Conservation (phyloP, 495 filamentous ascomycete genomes). For the Penicillium odoratum region DNA sequence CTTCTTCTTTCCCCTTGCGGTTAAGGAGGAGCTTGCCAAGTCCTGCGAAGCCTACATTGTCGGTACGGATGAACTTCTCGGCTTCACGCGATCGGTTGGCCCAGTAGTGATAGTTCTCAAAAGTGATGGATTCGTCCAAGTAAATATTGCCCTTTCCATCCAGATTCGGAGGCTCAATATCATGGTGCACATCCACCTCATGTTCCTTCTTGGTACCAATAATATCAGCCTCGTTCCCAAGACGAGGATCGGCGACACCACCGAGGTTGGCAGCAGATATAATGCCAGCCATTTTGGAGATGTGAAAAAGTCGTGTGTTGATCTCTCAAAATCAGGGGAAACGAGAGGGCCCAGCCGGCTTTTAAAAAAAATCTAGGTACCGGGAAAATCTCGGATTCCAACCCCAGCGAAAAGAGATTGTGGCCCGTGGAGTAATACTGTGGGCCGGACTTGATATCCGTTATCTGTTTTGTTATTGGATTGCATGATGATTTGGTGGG, state of each 20-base stretch:
- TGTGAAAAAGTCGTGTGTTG: neutral
- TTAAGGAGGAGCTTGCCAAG: constrained; percentile 6
- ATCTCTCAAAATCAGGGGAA: neutral
- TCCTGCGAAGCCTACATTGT: constrained; percentile 7
- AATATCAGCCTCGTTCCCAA: constrained; percentile 17
- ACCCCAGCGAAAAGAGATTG: neutral
- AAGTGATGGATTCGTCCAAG: constrained; percentile 28
- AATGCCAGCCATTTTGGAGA: constrained; percentile 13
- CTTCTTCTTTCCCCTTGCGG: constrained; percentile 11
- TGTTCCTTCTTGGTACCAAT: constrained; percentile 20
- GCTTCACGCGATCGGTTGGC: constrained; percentile 27
- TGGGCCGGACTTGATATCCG: constrained; percentile 5
- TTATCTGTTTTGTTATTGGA: neutral
- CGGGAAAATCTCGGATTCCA: neutral
- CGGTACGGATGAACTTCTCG: constrained; percentile 21
- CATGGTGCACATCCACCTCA: constrained; percentile 9
- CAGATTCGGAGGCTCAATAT: constrained; percentile 11
- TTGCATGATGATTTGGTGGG: constrained; percentile 6
- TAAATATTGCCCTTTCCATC: constrained; percentile 13
- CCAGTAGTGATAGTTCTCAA: constrained; percentile 39
- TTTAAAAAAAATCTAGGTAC: neutral
- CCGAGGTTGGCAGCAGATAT: constrained; percentile 19
- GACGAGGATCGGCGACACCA: constrained; percentile 17
- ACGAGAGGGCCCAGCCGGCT: neutral
- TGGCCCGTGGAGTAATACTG: constrained; percentile 2